These are phyloP conservation scores for Boletus vermiculosoides DNA, from an alignment of 768 basidiomycete species.

Conservation along the genomic window DNA sequence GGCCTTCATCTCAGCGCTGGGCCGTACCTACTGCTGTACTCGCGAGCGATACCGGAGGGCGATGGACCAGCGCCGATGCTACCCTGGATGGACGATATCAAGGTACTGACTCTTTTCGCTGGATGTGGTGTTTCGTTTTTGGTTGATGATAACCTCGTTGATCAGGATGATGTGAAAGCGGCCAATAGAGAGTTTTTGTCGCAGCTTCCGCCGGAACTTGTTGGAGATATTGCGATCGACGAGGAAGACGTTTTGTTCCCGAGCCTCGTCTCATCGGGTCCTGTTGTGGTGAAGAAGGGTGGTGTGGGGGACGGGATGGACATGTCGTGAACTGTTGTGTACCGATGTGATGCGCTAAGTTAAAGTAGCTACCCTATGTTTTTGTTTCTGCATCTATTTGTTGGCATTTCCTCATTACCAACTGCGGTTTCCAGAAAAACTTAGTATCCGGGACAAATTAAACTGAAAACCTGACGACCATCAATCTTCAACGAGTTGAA, in stretches of 20 bases:
- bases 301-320: slow-evolving; percentile 16
- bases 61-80: slow-evolving; percentile 12
- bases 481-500: no score
- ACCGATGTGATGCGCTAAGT: not conserved
- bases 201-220: slow-evolving; percentile 31
- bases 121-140: not conserved
- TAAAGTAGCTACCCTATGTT: not conserved
- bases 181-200: slow-evolving; percentile 39
- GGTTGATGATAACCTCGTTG: not conserved
- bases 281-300: not conserved
- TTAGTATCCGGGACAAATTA: no score
- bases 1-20: slow-evolving; percentile 77
- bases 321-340: slow-evolving; percentile 8
- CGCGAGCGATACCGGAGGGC: slow-evolving; percentile 31
- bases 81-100: slow-evolving; percentile 33
- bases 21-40: slow-evolving; percentile 77
- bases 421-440: no score
- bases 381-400: no score
- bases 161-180: slow-evolving; percentile 34
- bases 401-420: no score
- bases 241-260: slow-evolving; percentile 4
- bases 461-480: no score
- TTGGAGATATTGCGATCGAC: slow-evolving; percentile 24
- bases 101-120: slow-evolving; percentile 10
- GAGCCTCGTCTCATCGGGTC: not conserved